Base-by-base conservation (phyloP, 805 yeast species). In the Candida pseudoglaebosa region DNA sequence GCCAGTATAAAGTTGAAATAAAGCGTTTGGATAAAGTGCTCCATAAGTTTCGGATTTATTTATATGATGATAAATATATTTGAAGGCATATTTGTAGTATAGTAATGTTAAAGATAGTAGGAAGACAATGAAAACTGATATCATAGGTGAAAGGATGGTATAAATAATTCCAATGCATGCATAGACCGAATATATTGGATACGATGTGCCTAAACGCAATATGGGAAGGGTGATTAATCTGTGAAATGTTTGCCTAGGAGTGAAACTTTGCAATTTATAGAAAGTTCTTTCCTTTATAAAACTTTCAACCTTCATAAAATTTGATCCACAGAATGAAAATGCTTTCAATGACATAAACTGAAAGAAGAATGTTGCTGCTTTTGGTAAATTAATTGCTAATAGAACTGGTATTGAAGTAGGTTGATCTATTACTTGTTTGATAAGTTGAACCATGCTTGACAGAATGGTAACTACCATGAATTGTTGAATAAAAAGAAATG, bases 391-490 rank as follows among this genome's bases (percentile, higher is more conserved):
- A 10, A 74, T 71, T 0, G 95, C 95, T 17, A 88, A 66, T 38
- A 86, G 58, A 4, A 77, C 67, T 1, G 93, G 88, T 9, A 85
- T 75, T 0, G 86, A 77, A 0, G 80, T 77, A 1, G 96, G 96
- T 47, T 76, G 81, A 42, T 75, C 78, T 5, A 85, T 58, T 4
- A 83, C 60, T 40, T 76, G 79, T 44, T 79, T 78, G 32, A 83
- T 57, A 0, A 86, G 69, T 5, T 76, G 78, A 2, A 83, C 74
- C 3, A 85, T 59, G 19, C 95, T 90, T 0, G 93, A 82, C 49
- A 95, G 86, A 26, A 89, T 74, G 0, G 95, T 84, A 2, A 89
- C 88, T 18, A 89, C 91, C 32, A 90, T 59, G 48, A 90, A 89
- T 30, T 88, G 75, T 49, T 90, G 96, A 37, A 89, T 78, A 54